A percentile compares a stretch with the other conserved stretches of the same genome.
These are phyloP conservation scores for Castanea mollissima DNA, from an alignment of 306 rosid genomes.

Conservation along the genomic window DNA sequence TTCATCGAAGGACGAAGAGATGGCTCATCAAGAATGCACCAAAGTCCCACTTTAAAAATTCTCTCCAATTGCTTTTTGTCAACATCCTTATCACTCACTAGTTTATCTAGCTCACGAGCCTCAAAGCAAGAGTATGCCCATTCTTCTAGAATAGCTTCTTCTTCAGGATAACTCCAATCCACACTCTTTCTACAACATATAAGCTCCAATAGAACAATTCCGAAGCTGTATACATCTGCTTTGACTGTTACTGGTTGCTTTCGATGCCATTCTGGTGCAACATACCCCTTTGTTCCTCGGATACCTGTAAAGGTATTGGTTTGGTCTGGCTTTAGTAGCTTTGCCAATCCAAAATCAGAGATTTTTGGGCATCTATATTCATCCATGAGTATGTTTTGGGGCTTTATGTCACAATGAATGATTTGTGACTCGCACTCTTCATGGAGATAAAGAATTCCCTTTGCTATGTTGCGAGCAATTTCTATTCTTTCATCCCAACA, in stretches of 20 bases:
- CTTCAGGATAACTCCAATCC: background rate
- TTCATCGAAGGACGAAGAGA: background rate
- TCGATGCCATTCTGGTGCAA: background rate
- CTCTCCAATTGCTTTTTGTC: background rate
- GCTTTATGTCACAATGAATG: background rate
- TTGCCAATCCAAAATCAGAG: background rate
- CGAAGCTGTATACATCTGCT: background rate
- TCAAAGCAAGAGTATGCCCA: background rate
- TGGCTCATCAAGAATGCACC: background rate
- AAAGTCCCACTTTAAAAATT: background rate
- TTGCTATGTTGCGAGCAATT: background rate
- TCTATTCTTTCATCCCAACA: background rate
- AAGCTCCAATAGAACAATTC: background rate
- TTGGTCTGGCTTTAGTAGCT: background rate
- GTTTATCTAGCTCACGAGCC: background rate
- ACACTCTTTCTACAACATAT: background rate
- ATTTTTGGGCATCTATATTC: background rate
- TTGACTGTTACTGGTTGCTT: background rate
- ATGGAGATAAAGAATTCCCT: background rate
- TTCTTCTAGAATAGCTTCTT: background rate
- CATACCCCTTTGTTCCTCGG: background rate
- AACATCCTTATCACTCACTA: background rate
- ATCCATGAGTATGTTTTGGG: background rate
- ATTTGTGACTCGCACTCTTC: background rate
- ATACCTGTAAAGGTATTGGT: background rate